Evolutionary conservation across 202 grass and related monocot genomes (phyloP), one percentile per base, ranked within the genome.

Genomic region (Panicum hallii): DNA sequence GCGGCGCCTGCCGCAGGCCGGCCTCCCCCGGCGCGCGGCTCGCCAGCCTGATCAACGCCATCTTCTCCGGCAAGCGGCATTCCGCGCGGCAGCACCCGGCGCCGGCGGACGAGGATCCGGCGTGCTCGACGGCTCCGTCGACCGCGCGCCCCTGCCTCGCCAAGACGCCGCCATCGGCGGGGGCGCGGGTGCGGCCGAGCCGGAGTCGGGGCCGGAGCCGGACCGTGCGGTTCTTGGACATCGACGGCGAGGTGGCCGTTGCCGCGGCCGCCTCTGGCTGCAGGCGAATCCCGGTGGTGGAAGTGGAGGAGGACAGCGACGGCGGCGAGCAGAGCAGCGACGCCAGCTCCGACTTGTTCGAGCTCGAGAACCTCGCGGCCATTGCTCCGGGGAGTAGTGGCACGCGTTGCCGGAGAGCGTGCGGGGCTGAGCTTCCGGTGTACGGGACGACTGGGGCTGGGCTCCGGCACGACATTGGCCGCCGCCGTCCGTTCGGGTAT

Each of bases 321-420:
- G 75, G 66, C 43, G 82, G 83, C 42, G 64, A 93, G 36, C 88
- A 80, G 49, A 88, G 80, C 58, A 99, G 91, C 85, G 93, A 92
- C 78, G 87, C 86, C 22, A 95, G 93, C 84, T 99, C 93, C 2
- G 93, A 99, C 82, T 45, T 99, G 84, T 99, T 95, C 87, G 96
- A 99, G 86, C 64, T 99, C 30, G 91, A 99, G 26, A 89, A 62
- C 77, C 87, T 98, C 11, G 79, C 87, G 6, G 75, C 45, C 28
- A n/a, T 34, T 11, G 75, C 45, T 75, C 75, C 80, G 19, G 45
- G 63, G 9, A 67, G 50, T 15, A 13, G 77, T 0, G 60, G 48
- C 17, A 67, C 69, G 17, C 22, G 22, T 16, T 60, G 54, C 48
- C 64, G 68, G 3, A 81, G 88, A 2, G 63, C 78, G 52, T 92